Evolutionary conservation across 805 yeast genomes (phyloP).

Genomic region (Kregervanrija delftensis): DNA sequence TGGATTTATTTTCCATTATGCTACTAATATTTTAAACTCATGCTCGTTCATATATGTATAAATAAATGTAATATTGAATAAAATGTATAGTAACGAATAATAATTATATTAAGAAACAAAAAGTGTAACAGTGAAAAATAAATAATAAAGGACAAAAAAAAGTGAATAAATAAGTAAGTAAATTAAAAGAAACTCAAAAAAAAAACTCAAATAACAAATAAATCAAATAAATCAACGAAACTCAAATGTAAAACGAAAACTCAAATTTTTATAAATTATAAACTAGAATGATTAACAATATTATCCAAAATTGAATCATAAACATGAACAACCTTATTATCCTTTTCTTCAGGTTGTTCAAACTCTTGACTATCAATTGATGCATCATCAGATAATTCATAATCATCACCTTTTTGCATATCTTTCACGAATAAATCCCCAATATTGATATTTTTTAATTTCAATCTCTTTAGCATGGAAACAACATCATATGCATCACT

Average conservation of each 20-base stretch:
- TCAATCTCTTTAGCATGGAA: constrained; percentile 7
- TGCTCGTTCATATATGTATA: no score
- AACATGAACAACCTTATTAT: constrained; percentile 9
- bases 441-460: constrained; percentile 5
- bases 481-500: constrained; percentile 15
- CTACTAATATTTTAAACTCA: background rate
- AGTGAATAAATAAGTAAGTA: no score
- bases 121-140: no score
- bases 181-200: no score
- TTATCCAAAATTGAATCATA: constrained; percentile 23
- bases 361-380: constrained; percentile 8
- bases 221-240: no score
- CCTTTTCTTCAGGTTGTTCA: background rate
- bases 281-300: constrained; percentile 8
- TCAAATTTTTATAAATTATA: no score
- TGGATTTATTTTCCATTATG: background rate
- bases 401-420: background rate
- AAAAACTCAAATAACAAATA: no score
- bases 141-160: no score
- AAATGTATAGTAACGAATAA: no score
- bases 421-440: constrained; percentile 11
- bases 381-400: constrained; percentile 4
- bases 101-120: no score
- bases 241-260: no score
- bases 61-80: no score